Evolutionary conservation across 495 filamentous ascomycete species (phyloP), one percentile per base, ranked within the genome.

Genomic region (Aspergillus ellipticus): DNA sequence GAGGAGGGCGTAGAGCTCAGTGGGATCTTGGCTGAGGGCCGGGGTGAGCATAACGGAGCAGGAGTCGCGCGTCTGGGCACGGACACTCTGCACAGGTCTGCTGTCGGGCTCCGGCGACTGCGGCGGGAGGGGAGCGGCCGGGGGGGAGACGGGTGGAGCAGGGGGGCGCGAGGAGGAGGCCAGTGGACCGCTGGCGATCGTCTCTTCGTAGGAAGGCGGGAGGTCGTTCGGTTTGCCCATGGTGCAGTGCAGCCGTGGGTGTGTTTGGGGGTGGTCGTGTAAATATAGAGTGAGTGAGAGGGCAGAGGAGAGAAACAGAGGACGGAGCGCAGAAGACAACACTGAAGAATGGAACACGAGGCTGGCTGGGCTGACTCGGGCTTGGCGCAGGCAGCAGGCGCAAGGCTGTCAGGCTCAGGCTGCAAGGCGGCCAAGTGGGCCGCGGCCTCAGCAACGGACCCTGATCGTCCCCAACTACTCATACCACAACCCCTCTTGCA

Each of bases 1-100:
- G 47, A 76, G 62, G 8, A 66, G 51, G 19, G 51, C 19, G 56
- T 65, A 63, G 20, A 78, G 66, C 15, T 53, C 54, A 22, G 56
- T 37, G 28, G 62, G 42, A 31, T 69, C 51, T 13, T 19, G 28
- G 20, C 67, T 73, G 17, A 72, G 62, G 19, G 5, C 29, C 7
- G 71, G 66, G 11, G 55, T 42, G 37, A 73, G 60, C 2, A 63
- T 67, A 26, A 69, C 57, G n/a, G 17, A 26, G 6, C 13, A n/a
- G 11, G 24, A 16, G 11, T 48, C 45, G 6, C 7, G 13, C 11
- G 45, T 16, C 13, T 48, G 22, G 22, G 43, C 20, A 19, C 19
- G 21, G 43, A 39, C 35, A n/a, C 20, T 47, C 4, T 26, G 21
- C 6, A 26, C 2, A 4, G 43, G 11, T 22, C 21, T 26, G 43